A percentile compares a stretch with the other conserved stretches of the same genome.
phyloP scores from a whole-genome alignment of 805 yeast genomes.

The Myxozyma melibiosi region DNA sequence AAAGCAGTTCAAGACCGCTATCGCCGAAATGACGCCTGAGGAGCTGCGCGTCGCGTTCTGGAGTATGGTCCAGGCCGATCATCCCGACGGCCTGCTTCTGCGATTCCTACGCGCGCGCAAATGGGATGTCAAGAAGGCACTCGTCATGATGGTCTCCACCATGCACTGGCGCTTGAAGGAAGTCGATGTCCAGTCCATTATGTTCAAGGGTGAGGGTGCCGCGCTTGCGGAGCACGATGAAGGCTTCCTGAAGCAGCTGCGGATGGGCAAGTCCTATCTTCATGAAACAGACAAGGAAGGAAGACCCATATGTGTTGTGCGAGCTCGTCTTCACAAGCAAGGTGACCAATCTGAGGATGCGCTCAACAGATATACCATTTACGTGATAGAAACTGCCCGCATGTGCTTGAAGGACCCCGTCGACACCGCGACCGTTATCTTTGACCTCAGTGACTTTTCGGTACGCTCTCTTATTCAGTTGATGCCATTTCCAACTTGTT shows the following conservation, averaged over 20 bases:
- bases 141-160: constrained; percentile 80
- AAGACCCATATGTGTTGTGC: constrained; percentile 79
- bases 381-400: constrained; percentile 80
- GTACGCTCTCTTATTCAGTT: constrained; percentile 30
- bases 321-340: constrained; percentile 75
- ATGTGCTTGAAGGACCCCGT: constrained; percentile 70
- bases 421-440: constrained; percentile 80
- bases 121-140: constrained; percentile 79
- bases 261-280: constrained; percentile 69
- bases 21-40: constrained; percentile 56
- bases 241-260: constrained; percentile 55
- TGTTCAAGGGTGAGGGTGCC: constrained; percentile 72
- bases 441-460: constrained; percentile 84
- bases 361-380: constrained; percentile 71
- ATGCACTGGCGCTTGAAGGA: constrained; percentile 83
- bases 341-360: constrained; percentile 69
- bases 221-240: constrained; percentile 51
- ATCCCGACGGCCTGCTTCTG: constrained; percentile 77
- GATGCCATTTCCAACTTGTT: neutral
- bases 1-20: constrained; percentile 49
- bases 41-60: constrained; percentile 56
- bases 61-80: constrained; percentile 69
- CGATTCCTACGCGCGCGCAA: constrained; percentile 95
- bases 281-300: constrained; percentile 72
- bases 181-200: constrained; percentile 58